Evolutionary conservation across 768 basidiomycete species (phyloP).

Genomic region (Rhodotorula babjevae): DNA sequence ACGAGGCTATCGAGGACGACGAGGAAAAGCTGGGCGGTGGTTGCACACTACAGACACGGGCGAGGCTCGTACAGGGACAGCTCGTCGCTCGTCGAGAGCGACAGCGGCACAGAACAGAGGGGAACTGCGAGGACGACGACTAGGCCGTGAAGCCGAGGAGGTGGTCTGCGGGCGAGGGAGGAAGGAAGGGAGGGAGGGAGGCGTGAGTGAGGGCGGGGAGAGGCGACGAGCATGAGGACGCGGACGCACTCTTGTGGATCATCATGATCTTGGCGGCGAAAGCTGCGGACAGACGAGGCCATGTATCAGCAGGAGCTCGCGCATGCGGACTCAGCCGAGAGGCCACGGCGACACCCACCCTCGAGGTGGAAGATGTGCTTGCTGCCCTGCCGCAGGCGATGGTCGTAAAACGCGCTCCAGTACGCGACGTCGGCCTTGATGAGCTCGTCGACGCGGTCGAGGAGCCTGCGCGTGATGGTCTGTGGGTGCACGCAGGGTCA

Average conservation of each 20-base stretch:
- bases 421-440: constrained; percentile 92
- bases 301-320: neutral
- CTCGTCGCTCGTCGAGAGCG: neutral
- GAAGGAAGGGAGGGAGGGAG: neutral
- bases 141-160: constrained; percentile 5
- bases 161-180: constrained; percentile 6
- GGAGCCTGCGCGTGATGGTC: constrained; percentile 85
- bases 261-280: constrained; percentile 97
- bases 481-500: constrained; percentile 44
- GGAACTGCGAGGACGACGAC: neutral
- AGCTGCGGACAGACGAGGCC: constrained; percentile 48
- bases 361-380: constrained; percentile 96
- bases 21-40: neutral
- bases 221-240: no score
- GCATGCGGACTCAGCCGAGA: neutral
- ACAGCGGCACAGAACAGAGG: no score
- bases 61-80: neutral
- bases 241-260: constrained; percentile 28
- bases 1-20: no score
- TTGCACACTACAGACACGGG: neutral
- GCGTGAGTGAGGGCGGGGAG: no score
- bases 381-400: constrained; percentile 87
- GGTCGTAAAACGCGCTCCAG: constrained; percentile 96
- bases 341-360: constrained; percentile 24
- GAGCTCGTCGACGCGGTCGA: constrained; percentile 80